These are phyloP conservation scores for Lactarius psammicola DNA, from an alignment of 768 basidiomycete species.

Conservation along the genomic window DNA sequence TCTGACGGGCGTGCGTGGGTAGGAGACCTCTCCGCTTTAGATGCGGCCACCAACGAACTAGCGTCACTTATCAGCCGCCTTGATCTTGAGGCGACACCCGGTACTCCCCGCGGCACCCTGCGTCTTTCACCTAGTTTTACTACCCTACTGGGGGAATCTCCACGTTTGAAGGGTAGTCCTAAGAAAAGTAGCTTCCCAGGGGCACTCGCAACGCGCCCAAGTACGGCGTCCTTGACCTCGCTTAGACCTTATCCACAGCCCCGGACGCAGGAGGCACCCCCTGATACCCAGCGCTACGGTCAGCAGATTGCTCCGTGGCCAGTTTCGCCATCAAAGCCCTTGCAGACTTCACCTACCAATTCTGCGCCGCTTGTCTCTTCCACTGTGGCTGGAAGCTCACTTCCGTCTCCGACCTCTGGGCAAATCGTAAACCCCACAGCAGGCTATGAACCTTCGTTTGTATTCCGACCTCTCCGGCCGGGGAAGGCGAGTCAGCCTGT, in stretches of 20 bases:
- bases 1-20: conserved; percentile 14
- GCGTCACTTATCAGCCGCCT: conserved; percentile 75
- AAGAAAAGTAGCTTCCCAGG: conserved; percentile 37
- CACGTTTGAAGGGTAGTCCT: conserved; percentile 36
- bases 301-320: conserved; percentile 67
- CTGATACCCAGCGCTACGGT: conserved; percentile 35
- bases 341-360: conserved; percentile 32
- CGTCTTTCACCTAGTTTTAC: conserved; percentile 30
- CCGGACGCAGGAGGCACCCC: conserved; percentile 26
- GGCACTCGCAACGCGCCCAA: conserved; percentile 36
- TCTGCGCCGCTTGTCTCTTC: conserved; percentile 13
- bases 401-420: background rate
- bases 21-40: conserved; percentile 68
- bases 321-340: conserved; percentile 41
- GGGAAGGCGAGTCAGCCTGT: conserved; percentile 5
- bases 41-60: conserved; percentile 77
- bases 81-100: conserved; percentile 78
- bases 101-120: conserved; percentile 42
- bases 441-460: background rate
- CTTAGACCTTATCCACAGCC: conserved; percentile 50
- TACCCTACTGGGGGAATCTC: conserved; percentile 28
- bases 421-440: background rate
- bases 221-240: conserved; percentile 46
- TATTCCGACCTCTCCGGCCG: background rate
- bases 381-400: background rate